phyloP scores from a whole-genome alignment of 2,329 filamentous ascomycete species.

The Whalleya microplaca region DNA sequence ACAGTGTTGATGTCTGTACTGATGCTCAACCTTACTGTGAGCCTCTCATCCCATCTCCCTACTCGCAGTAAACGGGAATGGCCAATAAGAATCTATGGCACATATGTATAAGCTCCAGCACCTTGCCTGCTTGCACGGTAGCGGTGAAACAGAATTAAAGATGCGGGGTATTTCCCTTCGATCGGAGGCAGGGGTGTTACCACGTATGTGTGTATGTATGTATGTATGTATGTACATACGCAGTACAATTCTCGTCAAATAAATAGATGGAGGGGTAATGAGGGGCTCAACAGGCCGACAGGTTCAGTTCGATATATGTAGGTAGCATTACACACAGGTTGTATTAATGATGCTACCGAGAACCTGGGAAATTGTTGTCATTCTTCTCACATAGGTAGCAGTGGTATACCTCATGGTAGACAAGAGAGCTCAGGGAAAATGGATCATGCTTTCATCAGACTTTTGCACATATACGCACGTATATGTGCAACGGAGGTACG shows the following conservation, averaged over 20 bases:
- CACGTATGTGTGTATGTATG: no score
- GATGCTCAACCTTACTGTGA: no score
- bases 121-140: not conserved
- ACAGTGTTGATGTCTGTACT: not conserved
- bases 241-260: not conserved
- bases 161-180: not conserved
- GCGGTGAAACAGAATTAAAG: not conserved
- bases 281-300: not conserved
- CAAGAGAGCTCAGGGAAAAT: no score
- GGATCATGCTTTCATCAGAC: no score
- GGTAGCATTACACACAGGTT: not conserved
- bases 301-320: not conserved
- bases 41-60: not conserved
- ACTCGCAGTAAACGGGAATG: not conserved
- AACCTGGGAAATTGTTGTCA: not conserved
- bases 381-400: not conserved
- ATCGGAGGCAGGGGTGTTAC: no score
- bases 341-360: not conserved
- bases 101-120: no score
- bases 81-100: not conserved
- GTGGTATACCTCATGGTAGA: no score
- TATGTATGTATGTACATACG: not conserved
- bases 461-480: no score
- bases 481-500: no score
- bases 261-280: not conserved